Base-by-base conservation (phyloP, 345 rosid species). In the Gossypium herbaceum region DNA sequence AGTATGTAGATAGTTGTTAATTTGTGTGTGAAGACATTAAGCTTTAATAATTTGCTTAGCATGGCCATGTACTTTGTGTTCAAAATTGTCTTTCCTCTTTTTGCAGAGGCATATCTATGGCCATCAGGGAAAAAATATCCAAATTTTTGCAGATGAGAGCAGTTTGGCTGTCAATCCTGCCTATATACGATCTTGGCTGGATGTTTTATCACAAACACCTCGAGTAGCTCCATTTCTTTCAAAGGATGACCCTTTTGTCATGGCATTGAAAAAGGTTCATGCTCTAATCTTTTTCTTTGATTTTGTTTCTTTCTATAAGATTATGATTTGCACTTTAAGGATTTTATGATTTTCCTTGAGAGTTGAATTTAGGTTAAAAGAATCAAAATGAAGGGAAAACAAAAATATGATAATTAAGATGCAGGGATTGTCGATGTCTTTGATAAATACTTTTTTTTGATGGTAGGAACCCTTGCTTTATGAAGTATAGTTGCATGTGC, bases 201-300 rank as follows among this genome's bases (percentile, higher is more conserved):
- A 88, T 83, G 85, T 95, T 64, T 82, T 95, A 85, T 93, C 97
- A 79, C 88, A 58, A 79, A 93, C 97, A 62, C 97, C 98, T 82
- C 93, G 98, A 72, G 96, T 95, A 79, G 98, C 96, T 41, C 99
- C 99, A 20, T 90, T 91, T 81, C 87, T 95, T 58, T 82, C 94
- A 66, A 95, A 95, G 92, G 87, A 90, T 60, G 94, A 95, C 74
- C 96, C 97, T 15, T 82, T 95, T 68, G 79, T 95, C 75, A 76
- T 81, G 87, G 97, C 93, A 76, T 68, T 95, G 79, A 87, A 84
- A 80, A 95, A 91, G 98, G 99, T 92, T 56, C 15, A 25, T 67
- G 47, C 58, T 69, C 61, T 60, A 25, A 27, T 29, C 73, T 59
- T 20, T 72, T 72, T 55, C 9, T 52, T 54, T 29, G 12, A 15